Evolutionary conservation across 1,284 basidiomycete genomes (phyloP).

Genomic region (Fomitopsis schrenkii): DNA sequence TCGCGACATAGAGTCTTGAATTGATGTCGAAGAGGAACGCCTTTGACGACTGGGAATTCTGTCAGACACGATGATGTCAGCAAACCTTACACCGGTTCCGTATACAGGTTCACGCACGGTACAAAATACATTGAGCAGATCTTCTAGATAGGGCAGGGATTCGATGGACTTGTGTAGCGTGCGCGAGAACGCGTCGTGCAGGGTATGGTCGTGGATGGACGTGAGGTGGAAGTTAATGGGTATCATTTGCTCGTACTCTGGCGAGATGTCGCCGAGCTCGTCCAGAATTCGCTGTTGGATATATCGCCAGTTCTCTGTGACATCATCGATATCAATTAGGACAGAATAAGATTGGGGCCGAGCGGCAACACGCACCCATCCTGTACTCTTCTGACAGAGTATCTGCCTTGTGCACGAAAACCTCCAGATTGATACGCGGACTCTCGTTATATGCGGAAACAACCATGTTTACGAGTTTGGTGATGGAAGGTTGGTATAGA

Average conservation of each 20-base stretch:
- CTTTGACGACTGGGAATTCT: slow-evolving; percentile 90
- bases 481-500: slow-evolving; percentile 72
- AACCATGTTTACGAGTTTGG: slow-evolving; percentile 76
- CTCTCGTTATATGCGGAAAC: slow-evolving; percentile 73
- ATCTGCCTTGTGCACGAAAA: slow-evolving; percentile 97
- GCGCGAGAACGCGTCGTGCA: slow-evolving; percentile 85
- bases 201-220: slow-evolving; percentile 85
- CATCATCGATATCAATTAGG: not conserved
- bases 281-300: slow-evolving; percentile 85
- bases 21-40: slow-evolving; percentile 90
- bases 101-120: slow-evolving; percentile 46
- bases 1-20: slow-evolving; percentile 86
- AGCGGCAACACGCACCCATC: slow-evolving; percentile 52
- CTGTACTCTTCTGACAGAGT: slow-evolving; percentile 91
- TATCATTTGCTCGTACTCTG: slow-evolving; percentile 59
- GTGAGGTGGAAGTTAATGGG: slow-evolving; percentile 83
- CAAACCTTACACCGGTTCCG: not conserved
- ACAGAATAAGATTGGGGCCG: not conserved
- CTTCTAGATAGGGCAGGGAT: slow-evolving; percentile 71
- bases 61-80: slow-evolving; percentile 1
- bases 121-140: slow-evolving; percentile 78
- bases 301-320: slow-evolving; percentile 80
- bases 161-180: slow-evolving; percentile 73
- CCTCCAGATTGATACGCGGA: slow-evolving; percentile 79
- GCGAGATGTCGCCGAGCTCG: slow-evolving; percentile 70